Evolutionary conservation across 2,329 filamentous ascomycete genomes (phyloP), one percentile per base, ranked within the genome.

Genomic region (Fusarium redolens): DNA sequence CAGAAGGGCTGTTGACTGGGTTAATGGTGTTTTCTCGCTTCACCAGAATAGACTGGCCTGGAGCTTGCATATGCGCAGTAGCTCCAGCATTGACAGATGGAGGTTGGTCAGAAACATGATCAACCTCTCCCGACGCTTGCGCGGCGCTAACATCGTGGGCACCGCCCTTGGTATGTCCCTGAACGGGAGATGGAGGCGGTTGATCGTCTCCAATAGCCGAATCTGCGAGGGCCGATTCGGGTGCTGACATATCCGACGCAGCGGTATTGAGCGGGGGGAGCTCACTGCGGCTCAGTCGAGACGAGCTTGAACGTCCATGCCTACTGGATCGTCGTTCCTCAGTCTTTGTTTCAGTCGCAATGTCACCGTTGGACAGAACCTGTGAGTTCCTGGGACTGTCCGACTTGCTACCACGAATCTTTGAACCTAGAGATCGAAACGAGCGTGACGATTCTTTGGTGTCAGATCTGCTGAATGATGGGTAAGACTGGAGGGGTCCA

Each of bases 391-490:
- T 89, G 28, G 95, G 95, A 80, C 95, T 97, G 79, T 97, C 95
- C 50, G 86, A 90, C 79, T 90, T 93, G 73, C 82, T 86, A 40
- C 92, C 93, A 4, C 93, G 94, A 68, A 97, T 98, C 84, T 98
- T 98, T 70, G 94, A 97, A 68, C 94, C 90, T 75, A 98, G 89
- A 43, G 91, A 92, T 75, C 93, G 91, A 82, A 98, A 91, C 8
- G 95, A 98, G 73, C 95, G 92, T 37, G 92, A 90, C 11, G 95
- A 98, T 74, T 97, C 95, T 81, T 95, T 96, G 33, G 96, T 98
- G 80, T 98, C 96, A 63, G 95, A 94, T 81, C 93, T 92, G 84
- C 92, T 93, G 81, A 98, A 96, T 33, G 96, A 97, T 33, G 95
- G 96, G 82, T 96, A 97, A 35, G 94, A 93, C 82, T 94, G 92